A percentile compares a stretch with the other conserved stretches of the same genome.
phyloP scores from a whole-genome alignment of 2,329 filamentous ascomycete species.

The Rhytidhysteron rufulum region DNA sequence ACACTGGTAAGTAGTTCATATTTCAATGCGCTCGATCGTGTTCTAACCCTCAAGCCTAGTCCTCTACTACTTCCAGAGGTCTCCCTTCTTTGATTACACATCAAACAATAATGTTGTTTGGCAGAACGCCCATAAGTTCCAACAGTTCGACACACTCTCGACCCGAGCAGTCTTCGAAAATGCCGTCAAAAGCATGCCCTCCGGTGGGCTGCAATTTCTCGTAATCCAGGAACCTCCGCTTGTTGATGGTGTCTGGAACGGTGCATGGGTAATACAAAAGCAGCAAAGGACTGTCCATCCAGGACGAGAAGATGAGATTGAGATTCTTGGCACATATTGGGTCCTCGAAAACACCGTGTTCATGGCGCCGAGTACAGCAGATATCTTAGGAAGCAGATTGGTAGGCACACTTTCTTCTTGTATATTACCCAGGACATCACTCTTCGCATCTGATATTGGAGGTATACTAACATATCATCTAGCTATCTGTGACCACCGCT shows the following conservation, averaged over 20 bases:
- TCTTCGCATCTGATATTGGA: constrained; percentile 5
- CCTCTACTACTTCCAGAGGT: constrained; percentile 59
- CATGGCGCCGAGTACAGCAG: constrained; percentile 59
- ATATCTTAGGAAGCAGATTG: constrained; percentile 54
- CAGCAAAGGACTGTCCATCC: constrained; percentile 35
- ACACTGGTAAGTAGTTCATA: constrained; percentile 30
- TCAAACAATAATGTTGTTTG: constrained; percentile 57
- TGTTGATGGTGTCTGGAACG: constrained; percentile 53
- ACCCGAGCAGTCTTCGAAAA: constrained; percentile 56
- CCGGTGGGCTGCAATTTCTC: constrained; percentile 55
- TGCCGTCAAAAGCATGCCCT: constrained; percentile 47
- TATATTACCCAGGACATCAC: not conserved
- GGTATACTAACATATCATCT: constrained; percentile 4
- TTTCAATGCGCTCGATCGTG: not conserved
- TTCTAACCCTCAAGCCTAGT: constrained; percentile 33
- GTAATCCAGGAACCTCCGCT: constrained; percentile 55
- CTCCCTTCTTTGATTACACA: constrained; percentile 60
- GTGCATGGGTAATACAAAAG: constrained; percentile 51
- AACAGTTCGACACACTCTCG: constrained; percentile 48
- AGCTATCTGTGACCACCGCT: constrained; percentile 55
- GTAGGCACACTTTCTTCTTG: constrained; percentile 30
- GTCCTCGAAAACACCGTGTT: constrained; percentile 58
- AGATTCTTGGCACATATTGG: constrained; percentile 56
- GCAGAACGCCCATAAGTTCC: constrained; percentile 49
- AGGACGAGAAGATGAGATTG: constrained; percentile 51